Percentiles rank a stretch among this genome's conserved stretches.
Conservation (phyloP, 352 stramenopile species). For the Halophytophthora polymorphica region DNA sequence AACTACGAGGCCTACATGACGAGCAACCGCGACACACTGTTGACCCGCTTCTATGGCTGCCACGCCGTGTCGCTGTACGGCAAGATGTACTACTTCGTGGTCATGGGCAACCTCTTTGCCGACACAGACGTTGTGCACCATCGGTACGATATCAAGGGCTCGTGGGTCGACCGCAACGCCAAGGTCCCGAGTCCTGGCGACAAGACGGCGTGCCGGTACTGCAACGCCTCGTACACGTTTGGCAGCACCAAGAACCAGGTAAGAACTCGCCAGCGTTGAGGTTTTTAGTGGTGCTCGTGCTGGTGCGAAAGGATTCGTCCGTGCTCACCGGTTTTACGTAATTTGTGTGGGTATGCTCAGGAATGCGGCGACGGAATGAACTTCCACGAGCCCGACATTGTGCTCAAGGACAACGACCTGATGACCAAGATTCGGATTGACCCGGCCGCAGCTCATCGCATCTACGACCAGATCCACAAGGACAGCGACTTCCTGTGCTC, state of each 20-base stretch:
- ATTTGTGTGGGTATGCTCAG: slow-evolving; percentile 1
- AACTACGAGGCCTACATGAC: slow-evolving; percentile 88
- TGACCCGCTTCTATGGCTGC: slow-evolving; percentile 90
- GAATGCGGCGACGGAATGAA: slow-evolving; percentile 85
- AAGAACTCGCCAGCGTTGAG: too few species aligned
- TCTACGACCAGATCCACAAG: slow-evolving; percentile 87
- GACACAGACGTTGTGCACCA: slow-evolving; percentile 86
- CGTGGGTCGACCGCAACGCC: slow-evolving; percentile 85
- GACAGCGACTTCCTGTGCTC: slow-evolving; percentile 88
- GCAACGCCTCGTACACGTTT: slow-evolving; percentile 86
- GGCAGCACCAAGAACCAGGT: slow-evolving; percentile 74
- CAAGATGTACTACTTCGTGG: slow-evolving; percentile 92
- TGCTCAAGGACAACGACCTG: slow-evolving; percentile 88
- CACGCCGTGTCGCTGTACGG: slow-evolving; percentile 88
- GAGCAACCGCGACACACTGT: slow-evolving; percentile 74
- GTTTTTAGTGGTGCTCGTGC: not conserved
- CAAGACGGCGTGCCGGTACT: slow-evolving; percentile 83
- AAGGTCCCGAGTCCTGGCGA: slow-evolving; percentile 77
- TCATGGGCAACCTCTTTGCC: slow-evolving; percentile 91
- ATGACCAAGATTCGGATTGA: slow-evolving; percentile 89
- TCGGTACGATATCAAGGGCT: slow-evolving; percentile 91
- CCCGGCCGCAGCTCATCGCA: slow-evolving; percentile 65
- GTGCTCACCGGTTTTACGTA: not conserved
- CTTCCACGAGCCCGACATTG: slow-evolving; percentile 87
- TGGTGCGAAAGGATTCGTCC: not conserved